Conservation (phyloP, 257 asterid genomes). For the Solanum corneliomulleri region DNA sequence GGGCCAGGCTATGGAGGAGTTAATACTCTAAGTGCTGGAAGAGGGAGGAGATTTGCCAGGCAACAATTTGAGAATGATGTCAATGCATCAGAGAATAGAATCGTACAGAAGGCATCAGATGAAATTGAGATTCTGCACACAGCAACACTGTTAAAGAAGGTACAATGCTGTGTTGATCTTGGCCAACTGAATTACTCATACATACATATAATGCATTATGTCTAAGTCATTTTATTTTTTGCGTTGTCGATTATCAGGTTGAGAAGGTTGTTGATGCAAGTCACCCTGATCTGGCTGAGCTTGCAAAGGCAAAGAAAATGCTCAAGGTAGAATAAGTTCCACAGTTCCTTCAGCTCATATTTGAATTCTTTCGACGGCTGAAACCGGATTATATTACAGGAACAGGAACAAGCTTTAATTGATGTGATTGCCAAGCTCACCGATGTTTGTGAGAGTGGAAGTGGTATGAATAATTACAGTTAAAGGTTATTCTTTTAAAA, state of each 20-base stretch:
- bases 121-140: conserved; percentile 83
- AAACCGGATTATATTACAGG: conserved; percentile 38
- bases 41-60: conserved; percentile 37
- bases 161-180: not conserved
- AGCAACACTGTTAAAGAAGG: conserved; percentile 80
- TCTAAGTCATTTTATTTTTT: not conserved
- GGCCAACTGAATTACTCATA: not conserved
- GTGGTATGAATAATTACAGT: conserved; percentile 31
- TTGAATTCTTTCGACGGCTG: not conserved
- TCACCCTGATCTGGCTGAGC: conserved; percentile 66
- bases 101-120: conserved; percentile 26
- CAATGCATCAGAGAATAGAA: conserved; percentile 43
- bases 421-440: conserved; percentile 75
- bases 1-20: conserved; percentile 18
- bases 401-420: conserved; percentile 72
- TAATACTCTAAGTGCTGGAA: conserved; percentile 30
- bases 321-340: conserved; percentile 46
- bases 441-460: conserved; percentile 48
- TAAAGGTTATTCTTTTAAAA: not conserved
- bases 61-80: conserved; percentile 36
- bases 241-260: conserved; percentile 38
- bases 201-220: not conserved
- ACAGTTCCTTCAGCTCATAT: not conserved
- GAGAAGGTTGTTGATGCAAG: conserved; percentile 78
- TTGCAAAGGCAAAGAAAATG: conserved; percentile 84